Evolutionary conservation across 305 asterid species (phyloP).

Genomic region (Striga hermonthica): DNA sequence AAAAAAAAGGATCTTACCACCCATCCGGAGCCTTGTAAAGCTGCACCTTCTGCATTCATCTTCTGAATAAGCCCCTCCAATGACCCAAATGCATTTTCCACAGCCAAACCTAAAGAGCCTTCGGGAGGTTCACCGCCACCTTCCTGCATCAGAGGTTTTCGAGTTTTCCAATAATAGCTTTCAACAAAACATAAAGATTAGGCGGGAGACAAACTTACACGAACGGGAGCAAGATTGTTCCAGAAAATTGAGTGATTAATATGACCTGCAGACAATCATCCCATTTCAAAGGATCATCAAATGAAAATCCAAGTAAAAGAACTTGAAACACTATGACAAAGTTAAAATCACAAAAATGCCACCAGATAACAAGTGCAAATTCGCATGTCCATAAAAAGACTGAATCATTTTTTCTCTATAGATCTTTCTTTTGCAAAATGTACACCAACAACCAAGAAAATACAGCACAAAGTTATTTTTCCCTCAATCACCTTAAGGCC

Average conservation of each 20-base stretch:
- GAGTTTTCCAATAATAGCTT: neutral
- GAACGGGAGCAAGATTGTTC: conserved; percentile 66
- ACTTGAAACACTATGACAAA: neutral
- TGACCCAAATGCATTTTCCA: conserved; percentile 62
- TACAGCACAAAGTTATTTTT: neutral
- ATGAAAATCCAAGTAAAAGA: neutral
- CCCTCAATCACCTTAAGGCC: neutral
- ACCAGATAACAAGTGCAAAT: neutral
- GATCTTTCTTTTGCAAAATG: too few species aligned
- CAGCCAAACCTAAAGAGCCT: conserved; percentile 59
- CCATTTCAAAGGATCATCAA: neutral
- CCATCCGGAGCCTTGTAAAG: conserved; percentile 88
- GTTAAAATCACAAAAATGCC: neutral
- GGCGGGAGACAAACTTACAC: conserved; percentile 35
- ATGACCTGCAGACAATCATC: conserved; percentile 45
- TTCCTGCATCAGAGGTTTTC: conserved; percentile 43
- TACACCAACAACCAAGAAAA: too few species aligned
- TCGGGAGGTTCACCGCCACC: conserved; percentile 82
- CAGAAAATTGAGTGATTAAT: conserved; percentile 74
- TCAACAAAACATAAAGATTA: neutral
- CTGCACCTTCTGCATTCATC: conserved; percentile 80
- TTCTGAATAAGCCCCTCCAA: conserved; percentile 56
- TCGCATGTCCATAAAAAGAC: neutral
- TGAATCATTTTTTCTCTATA: too few species aligned
- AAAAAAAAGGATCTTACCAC: conserved; percentile 43